Base-by-base conservation (phyloP, 768 basidiomycete genomes). In the Dacryopinax spathularia region DNA sequence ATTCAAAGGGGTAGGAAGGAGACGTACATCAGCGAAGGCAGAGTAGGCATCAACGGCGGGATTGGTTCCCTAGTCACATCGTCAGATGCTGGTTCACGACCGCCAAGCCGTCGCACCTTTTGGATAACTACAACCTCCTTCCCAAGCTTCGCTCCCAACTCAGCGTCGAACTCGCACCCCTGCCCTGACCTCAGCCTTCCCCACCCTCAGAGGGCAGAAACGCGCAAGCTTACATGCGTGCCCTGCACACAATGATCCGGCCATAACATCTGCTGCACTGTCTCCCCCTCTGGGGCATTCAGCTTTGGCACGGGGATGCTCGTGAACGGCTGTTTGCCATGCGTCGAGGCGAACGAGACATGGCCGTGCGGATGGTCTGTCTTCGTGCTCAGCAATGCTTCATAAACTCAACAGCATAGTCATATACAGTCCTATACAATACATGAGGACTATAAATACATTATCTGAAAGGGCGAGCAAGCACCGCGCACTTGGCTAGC, bases 161-260 rank as follows among this genome's bases (percentile, higher is more conserved):
- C 80, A 1, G 76, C 69, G 31, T 87, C 82, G 41, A 91, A 78
- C 67, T 83, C 80, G 18, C 81, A 80, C 1, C 90, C 90, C 1
- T 68, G 73, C 25, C 7, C 29, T 29, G 48, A 60, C 34, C 34
- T 60, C 44, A 61, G 63, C 22, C 39, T 15, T 22, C 34, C 22
- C 6, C 16, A 4, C 6, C 16, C 0, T 1, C 33, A 13, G 39
- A 34, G 60, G 15, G 27, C 20, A 33, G 29, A 15, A 25, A 35
- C 15, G 10, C 6, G 7, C 10, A 34, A 22, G 34, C 63, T 59
- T 25, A 70, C 70, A 18, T 64, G 0, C 9, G 75, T 74, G 0
- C 77, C 77, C 61, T 80, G 81, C 25, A 90, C 80, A 68, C 89
- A 91, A 71, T 91, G 90, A 66, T 83, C 83, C 0, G 90, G 89